Base-by-base conservation (phyloP, 2,329 filamentous ascomycete species). In the Fusarium sterilihyphosum region DNA sequence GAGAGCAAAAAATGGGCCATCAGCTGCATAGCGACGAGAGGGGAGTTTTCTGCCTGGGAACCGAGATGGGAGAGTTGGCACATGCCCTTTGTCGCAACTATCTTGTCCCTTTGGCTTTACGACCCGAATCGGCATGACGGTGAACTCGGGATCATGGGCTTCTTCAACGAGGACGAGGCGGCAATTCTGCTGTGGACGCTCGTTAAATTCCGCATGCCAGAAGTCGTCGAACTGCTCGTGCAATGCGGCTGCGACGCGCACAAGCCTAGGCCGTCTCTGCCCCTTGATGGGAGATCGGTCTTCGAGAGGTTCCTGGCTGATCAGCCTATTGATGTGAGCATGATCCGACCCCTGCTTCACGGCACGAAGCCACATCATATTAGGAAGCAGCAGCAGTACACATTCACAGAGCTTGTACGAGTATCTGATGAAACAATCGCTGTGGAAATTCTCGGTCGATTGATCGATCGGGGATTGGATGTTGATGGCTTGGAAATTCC, bases 391-490 rank as follows among this genome's bases (percentile, higher is more conserved):
- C 76, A 78, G 31, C 31, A 62, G 13, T 52, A 70, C 10, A 71
- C 74, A 7, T 67, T 78, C 31, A 38, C 62, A 3, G 57, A 73
- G 4, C n/a, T 73, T 7, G 43, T 70, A 5, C 31, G 35, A 3
- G 26, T 73, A 8, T 17, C 50, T 6, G 33, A 63, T 8, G 54
- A 69, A 8, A 6, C 29, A 5, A 41, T 70, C 7, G 61, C 76
- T 3, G 46, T 50, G 24, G 44, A 50, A 4, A 22, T 77, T 7
- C 18, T 78, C 10, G 41, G 33, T 7, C 50, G 59, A 7, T 29
- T 78, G 3, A 50, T 78, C n/a, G 37, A 56, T 8, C 53, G 60
- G 14, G 68, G 71, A 17, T 68, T 78, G 35, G 67, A 78, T 12
- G 64, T 72, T 4, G 75, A 78, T 14, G 47, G 56, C 8, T 40